Percentiles rank a stretch among this genome's conserved stretches.
Evolutionary conservation across 345 rosid genomes (phyloP).

Genomic region (Euphorbia lathyris): DNA sequence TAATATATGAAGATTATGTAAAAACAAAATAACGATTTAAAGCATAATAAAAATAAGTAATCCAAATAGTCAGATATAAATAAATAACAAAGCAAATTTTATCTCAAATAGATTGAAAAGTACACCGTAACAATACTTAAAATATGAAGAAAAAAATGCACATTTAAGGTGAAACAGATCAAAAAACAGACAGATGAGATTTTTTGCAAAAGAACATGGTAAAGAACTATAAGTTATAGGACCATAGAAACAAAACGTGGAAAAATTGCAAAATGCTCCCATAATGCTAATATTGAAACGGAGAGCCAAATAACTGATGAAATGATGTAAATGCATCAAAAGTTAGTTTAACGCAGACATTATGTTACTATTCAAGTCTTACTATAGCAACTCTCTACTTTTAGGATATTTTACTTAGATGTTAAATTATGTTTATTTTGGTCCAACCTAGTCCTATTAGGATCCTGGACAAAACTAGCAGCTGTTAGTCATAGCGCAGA

Average conservation of each 20-base stretch:
- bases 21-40: neutral
- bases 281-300: neutral
- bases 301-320: neutral
- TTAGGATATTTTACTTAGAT: neutral
- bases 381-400: neutral
- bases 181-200: neutral
- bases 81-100: neutral
- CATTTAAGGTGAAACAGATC: neutral
- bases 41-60: neutral
- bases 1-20: neutral
- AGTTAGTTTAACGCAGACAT: neutral
- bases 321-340: neutral
- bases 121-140: no score
- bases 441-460: neutral
- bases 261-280: conserved; percentile 1
- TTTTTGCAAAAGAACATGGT: neutral
- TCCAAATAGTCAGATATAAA: neutral
- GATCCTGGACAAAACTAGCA: neutral
- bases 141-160: neutral
- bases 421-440: neutral
- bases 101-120: neutral
- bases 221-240: neutral
- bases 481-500: neutral
- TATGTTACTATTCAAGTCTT: neutral
- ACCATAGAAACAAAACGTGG: neutral